phyloP scores from a whole-genome alignment of 805 yeast species.

The Saccharomycopsis sp. region DNA sequence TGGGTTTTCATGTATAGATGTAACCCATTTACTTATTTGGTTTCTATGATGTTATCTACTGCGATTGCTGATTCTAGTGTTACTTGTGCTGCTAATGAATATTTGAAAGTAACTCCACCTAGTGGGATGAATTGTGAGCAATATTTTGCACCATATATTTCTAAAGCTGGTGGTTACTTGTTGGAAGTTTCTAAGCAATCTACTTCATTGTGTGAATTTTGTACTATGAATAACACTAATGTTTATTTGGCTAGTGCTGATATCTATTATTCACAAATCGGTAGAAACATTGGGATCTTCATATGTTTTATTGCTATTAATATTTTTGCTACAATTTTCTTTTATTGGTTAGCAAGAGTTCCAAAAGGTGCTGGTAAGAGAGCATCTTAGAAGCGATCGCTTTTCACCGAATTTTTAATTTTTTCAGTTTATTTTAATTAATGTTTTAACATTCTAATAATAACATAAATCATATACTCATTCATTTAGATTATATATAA shows the following conservation, averaged over 20 bases:
- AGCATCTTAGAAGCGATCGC: too few species aligned
- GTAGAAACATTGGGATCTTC: slow-evolving; percentile 57
- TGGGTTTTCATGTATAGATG: slow-evolving; percentile 75
- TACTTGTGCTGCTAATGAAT: slow-evolving; percentile 43
- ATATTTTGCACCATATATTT: slow-evolving; percentile 37
- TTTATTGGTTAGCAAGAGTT: slow-evolving; percentile 65
- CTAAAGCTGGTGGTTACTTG: slow-evolving; percentile 38
- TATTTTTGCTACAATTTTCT: slow-evolving; percentile 34
- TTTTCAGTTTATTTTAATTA: too few species aligned
- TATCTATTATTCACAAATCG: slow-evolving; percentile 31
- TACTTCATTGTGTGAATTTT: slow-evolving; percentile 52
- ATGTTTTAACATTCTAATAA: too few species aligned
- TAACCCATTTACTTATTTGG: slow-evolving; percentile 63
- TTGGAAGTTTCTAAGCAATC: slow-evolving; percentile 30
- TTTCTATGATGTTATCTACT: slow-evolving; percentile 45
- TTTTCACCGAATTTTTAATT: too few species aligned
- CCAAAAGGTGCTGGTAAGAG: slow-evolving; percentile 47
- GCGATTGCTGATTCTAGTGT: slow-evolving; percentile 48
- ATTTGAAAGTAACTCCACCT: slow-evolving; percentile 44
- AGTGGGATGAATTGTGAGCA: slow-evolving; percentile 50
- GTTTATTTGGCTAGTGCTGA: slow-evolving; percentile 39
- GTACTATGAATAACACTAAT: slow-evolving; percentile 53
- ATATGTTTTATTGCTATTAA: slow-evolving; percentile 43
- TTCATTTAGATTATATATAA: too few species aligned
- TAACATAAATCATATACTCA: too few species aligned